Percentiles rank a stretch among this genome's conserved stretches.
phyloP scores from a whole-genome alignment of 73 alveolate species.

The Paramecium sexaurelia region DNA sequence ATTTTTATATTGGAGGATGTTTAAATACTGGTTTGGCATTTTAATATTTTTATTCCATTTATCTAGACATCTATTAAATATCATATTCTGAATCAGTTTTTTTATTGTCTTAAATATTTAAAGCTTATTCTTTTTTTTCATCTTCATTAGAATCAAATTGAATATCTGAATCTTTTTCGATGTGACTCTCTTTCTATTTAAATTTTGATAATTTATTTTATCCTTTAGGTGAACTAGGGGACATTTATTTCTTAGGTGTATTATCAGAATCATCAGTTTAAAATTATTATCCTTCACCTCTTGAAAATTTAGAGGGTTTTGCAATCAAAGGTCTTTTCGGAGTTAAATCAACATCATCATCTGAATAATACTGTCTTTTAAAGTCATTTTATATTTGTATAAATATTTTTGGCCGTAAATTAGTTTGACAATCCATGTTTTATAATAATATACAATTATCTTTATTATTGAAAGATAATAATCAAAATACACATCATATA shows the following conservation, averaged over 20 bases:
- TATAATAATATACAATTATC: neutral
- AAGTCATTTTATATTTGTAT: neutral
- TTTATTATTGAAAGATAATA: neutral
- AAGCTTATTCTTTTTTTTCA: neutral
- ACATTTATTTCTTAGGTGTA: neutral
- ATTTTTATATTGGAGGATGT: neutral
- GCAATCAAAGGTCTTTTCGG: neutral
- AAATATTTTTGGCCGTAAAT: neutral
- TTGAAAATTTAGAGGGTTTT: constrained; percentile 4
- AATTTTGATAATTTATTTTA: constrained; percentile 53
- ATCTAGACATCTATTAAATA: neutral
- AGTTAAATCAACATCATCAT: constrained; percentile 7
- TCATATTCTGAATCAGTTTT: neutral
- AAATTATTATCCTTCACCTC: neutral
- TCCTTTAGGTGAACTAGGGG: constrained; percentile 29
- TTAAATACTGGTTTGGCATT: neutral
- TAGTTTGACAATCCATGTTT: neutral
- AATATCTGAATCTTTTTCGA: constrained; percentile 33
- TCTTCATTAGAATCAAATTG: constrained; percentile 10
- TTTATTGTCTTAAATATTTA: neutral
- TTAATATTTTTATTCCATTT: constrained; percentile 16
- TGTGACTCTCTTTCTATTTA: neutral
- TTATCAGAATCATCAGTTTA: constrained; percentile 45
- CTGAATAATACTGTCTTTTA: neutral
- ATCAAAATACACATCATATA: neutral